Conservation (phyloP, 768 basidiomycete genomes). For the Cystofilobasidium bisporidii region DNA sequence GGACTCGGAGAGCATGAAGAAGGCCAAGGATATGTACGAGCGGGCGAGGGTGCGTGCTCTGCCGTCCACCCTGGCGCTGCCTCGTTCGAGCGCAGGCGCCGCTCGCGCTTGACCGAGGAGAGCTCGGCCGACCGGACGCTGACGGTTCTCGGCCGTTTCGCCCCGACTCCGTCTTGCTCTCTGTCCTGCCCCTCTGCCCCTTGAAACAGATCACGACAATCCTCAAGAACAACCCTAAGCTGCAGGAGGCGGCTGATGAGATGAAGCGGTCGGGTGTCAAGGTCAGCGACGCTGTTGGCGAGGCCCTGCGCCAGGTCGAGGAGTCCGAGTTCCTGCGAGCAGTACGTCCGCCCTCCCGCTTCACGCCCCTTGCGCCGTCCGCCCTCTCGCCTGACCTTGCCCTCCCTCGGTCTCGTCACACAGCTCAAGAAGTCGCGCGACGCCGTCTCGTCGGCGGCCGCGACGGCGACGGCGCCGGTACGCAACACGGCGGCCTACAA, state of each 20-base stretch:
- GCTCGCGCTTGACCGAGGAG: not conserved
- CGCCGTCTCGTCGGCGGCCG: constrained; percentile 74
- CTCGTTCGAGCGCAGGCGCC: too few species aligned
- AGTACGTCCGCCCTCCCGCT: constrained; percentile 44
- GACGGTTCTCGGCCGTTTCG: too few species aligned
- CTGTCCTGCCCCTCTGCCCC: not conserved
- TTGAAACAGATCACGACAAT: constrained; percentile 66
- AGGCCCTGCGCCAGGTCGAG: constrained; percentile 85
- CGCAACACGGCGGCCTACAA: constrained; percentile 94
- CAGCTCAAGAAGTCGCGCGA: constrained; percentile 53
- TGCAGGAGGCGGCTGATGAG: constrained; percentile 87
- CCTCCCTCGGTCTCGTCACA: too few species aligned
- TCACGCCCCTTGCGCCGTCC: too few species aligned
- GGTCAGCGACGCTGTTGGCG: constrained; percentile 84
- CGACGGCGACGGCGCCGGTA: constrained; percentile 88
- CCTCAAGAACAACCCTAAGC: constrained; percentile 87
- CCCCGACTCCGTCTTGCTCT: not conserved
- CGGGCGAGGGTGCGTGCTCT: constrained; percentile 66
- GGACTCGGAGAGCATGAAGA: constrained; percentile 92
- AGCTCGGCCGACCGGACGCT: too few species aligned
- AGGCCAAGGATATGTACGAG: constrained; percentile 83
- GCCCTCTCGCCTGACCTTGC: too few species aligned
- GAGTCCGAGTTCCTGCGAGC: constrained; percentile 86
- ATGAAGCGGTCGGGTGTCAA: constrained; percentile 79
- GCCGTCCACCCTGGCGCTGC: not conserved